Evolutionary conservation across 2,329 filamentous ascomycete species (phyloP).

Genomic region (Phialocephala subalpina): DNA sequence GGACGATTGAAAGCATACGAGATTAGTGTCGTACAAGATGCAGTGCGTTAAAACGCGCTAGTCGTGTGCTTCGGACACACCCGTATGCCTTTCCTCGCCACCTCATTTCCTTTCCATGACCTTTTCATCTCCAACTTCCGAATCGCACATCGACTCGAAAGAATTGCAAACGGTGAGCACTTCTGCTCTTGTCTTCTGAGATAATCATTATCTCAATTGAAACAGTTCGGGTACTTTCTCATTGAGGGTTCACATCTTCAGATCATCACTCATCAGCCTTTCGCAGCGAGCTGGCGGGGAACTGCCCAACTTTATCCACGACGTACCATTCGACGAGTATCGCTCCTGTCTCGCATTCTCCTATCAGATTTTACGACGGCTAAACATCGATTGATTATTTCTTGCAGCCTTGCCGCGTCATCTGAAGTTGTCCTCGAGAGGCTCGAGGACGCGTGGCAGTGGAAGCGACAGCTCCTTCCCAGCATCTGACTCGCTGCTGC

Average conservation of each 20-base stretch:
- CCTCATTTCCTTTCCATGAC: no score
- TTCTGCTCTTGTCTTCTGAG: no score
- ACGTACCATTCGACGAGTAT: neutral
- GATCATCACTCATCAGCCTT: neutral
- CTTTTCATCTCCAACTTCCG: no score
- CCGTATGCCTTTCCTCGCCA: no score
- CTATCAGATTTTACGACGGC: neutral
- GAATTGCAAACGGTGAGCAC: no score
- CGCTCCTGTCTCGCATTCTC: neutral
- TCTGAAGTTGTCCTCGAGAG: neutral
- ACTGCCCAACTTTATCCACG: neutral
- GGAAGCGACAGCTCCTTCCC: constrained; percentile 9
- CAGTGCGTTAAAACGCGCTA: no score
- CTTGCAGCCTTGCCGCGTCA: constrained; percentile 7
- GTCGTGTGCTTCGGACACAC: no score
- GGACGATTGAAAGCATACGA: no score
- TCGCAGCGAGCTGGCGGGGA: neutral
- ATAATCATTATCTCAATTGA: no score
- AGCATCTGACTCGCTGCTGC: constrained; percentile 2
- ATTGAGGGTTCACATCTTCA: neutral
- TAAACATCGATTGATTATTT: neutral
- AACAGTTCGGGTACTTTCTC: neutral
- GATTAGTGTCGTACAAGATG: no score
- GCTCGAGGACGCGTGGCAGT: constrained; percentile 7
- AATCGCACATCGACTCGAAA: no score